Conservation (phyloP, 2,329 filamentous ascomycete genomes). For the Trichoderma oligosporum region DNA sequence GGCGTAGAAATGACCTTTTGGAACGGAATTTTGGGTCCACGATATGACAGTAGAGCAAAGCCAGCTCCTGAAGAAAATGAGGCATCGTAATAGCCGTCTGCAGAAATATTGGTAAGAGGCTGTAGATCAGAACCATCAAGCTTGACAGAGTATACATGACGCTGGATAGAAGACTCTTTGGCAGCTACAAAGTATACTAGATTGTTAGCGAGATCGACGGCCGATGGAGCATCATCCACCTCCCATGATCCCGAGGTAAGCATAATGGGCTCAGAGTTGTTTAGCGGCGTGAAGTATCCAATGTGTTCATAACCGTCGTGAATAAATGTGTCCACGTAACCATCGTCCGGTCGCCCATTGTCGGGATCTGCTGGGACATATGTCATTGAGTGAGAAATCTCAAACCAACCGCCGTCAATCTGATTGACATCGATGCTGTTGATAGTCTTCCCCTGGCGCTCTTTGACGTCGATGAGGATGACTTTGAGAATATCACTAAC, state of each 20-base stretch:
- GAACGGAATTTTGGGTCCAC: slow-evolving; percentile 81
- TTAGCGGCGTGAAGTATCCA: slow-evolving; percentile 86
- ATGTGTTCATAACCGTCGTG: slow-evolving; percentile 85
- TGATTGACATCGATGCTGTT: slow-evolving; percentile 73
- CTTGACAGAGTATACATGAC: slow-evolving; percentile 86
- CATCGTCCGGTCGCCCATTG: slow-evolving; percentile 74
- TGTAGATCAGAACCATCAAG: slow-evolving; percentile 72
- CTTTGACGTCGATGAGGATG: slow-evolving; percentile 74
- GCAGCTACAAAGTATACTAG: slow-evolving; percentile 88
- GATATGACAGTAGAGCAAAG: slow-evolving; percentile 79
- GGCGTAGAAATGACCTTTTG: slow-evolving; percentile 87
- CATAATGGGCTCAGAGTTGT: slow-evolving; percentile 76
- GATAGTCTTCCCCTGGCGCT: slow-evolving; percentile 72
- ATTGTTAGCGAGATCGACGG: slow-evolving; percentile 79
- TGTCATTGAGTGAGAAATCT: slow-evolving; percentile 79
- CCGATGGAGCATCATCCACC: slow-evolving; percentile 78
- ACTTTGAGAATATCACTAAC: slow-evolving; percentile 90
- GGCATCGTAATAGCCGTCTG: slow-evolving; percentile 73
- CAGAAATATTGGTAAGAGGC: slow-evolving; percentile 67
- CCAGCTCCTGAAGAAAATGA: slow-evolving; percentile 81
- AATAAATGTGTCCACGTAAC: slow-evolving; percentile 89
- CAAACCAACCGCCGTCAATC: slow-evolving; percentile 96
- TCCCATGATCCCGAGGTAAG: slow-evolving; percentile 91
- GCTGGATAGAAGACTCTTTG: slow-evolving; percentile 81
- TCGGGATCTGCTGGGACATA: slow-evolving; percentile 80